phyloP scores from a whole-genome alignment of 176 grass and related monocot species.

The Sorghum bicolor region DNA sequence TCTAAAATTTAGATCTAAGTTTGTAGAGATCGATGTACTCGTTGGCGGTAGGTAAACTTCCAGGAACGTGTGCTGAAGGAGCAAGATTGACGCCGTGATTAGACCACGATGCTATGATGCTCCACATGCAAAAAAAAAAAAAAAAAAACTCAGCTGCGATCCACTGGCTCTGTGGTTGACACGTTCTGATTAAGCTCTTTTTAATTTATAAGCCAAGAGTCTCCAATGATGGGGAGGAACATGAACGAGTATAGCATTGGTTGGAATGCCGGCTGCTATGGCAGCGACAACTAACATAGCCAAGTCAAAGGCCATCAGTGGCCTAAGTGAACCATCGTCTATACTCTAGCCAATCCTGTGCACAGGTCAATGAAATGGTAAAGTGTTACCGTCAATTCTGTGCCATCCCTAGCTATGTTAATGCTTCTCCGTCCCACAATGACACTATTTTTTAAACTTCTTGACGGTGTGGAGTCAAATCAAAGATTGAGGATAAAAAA shows the following conservation, averaged over 20 bases:
- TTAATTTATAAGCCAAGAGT: background rate
- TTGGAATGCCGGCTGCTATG: background rate
- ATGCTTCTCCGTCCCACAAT: background rate
- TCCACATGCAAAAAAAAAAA: background rate
- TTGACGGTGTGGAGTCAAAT: background rate
- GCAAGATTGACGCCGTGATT: background rate
- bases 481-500: background rate
- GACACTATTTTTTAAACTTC: background rate
- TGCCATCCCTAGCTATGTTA: background rate
- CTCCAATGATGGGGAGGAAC: conserved; percentile 35
- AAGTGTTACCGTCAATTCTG: background rate
- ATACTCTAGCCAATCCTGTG: background rate
- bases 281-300: conserved; percentile 4
- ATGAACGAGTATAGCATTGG: background rate
- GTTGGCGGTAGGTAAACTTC: background rate
- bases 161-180: no score
- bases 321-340: background rate
- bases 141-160: no score
- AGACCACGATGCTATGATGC: background rate
- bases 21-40: background rate
- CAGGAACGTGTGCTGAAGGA: background rate
- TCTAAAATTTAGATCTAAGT: background rate
- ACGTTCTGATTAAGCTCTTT: conserved; percentile 14
- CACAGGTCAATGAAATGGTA: conserved; percentile 4
- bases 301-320: conserved; percentile 23